A percentile compares a stretch with the other conserved stretches of the same genome.
Evolutionary conservation across 805 yeast genomes (phyloP).

Genomic region (Saccharomycopsis sp.): DNA sequence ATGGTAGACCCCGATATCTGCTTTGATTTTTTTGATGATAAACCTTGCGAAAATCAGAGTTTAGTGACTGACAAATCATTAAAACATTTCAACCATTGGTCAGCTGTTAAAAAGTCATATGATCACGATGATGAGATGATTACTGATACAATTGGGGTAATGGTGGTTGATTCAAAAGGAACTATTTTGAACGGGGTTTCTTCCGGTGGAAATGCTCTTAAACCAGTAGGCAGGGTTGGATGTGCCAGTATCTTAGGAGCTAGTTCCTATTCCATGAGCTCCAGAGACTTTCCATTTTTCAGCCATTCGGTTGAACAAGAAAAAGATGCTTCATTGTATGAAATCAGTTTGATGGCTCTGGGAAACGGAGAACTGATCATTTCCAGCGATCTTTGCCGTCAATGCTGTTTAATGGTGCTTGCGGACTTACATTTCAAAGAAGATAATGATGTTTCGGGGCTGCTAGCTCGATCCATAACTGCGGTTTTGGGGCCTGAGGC

Average conservation of each 20-base stretch:
- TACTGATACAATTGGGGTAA: slow-evolving; percentile 38
- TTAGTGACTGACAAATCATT: slow-evolving; percentile 19
- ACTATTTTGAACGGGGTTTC: slow-evolving; percentile 28
- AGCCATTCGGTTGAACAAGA: not conserved
- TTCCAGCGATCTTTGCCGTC: slow-evolving; percentile 31
- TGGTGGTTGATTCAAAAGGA: slow-evolving; percentile 19
- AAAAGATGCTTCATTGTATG: not conserved
- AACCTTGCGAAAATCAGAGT: slow-evolving; percentile 26
- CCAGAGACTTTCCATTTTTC: slow-evolving; percentile 21
- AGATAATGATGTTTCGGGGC: slow-evolving; percentile 10
- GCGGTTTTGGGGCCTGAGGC: not conserved
- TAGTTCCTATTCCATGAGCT: slow-evolving; percentile 25
- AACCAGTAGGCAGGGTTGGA: slow-evolving; percentile 39
- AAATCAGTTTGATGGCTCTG: slow-evolving; percentile 28
- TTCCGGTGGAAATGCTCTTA: slow-evolving; percentile 46
- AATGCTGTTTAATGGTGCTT: slow-evolving; percentile 19
- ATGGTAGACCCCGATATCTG: slow-evolving; percentile 12
- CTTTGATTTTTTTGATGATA: slow-evolving; percentile 14
- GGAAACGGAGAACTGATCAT: slow-evolving; percentile 52
- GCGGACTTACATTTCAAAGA: slow-evolving; percentile 7
- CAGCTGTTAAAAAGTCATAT: not conserved
- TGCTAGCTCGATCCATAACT: slow-evolving; percentile 20
- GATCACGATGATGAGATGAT: slow-evolving; percentile 16
- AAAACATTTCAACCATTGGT: slow-evolving; percentile 3
- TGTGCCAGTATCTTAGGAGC: slow-evolving; percentile 44